Conservation (phyloP, 495 filamentous ascomycete species). For the Penicillium flavigenum region DNA sequence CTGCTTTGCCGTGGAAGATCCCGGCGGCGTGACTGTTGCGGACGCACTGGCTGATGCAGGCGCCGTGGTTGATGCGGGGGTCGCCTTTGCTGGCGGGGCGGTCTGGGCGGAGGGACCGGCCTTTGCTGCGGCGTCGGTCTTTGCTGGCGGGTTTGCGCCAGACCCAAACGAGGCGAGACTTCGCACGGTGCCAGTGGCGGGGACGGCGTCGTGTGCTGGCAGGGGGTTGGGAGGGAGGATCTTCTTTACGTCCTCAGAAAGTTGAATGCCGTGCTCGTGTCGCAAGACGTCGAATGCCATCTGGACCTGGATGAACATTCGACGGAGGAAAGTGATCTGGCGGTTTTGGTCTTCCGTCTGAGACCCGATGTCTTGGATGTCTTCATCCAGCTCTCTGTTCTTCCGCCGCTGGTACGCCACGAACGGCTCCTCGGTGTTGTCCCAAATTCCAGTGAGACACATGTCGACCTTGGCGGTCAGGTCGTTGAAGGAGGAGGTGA, state of each 20-base stretch:
- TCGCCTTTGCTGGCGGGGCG: neutral
- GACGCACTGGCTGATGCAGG: neutral
- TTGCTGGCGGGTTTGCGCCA: neutral
- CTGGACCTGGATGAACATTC: neutral
- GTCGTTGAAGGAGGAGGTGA: neutral
- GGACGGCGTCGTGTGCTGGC: neutral
- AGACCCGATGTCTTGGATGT: neutral
- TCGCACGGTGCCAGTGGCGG: neutral
- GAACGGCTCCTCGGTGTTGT: conserved; percentile 1
- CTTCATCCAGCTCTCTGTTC: conserved; percentile 4
- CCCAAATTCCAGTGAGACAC: neutral
- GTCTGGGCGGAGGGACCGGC: neutral
- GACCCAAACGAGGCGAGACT: neutral
- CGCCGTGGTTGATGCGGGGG: neutral
- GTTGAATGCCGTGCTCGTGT: neutral
- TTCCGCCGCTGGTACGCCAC: conserved; percentile 10
- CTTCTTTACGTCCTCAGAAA: neutral
- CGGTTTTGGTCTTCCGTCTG: too few relatives aligned
- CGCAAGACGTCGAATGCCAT: neutral
- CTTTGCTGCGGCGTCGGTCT: neutral
- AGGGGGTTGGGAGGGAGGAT: neutral
- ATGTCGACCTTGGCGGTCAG: neutral
- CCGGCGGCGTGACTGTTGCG: neutral
- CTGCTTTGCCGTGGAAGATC: neutral
- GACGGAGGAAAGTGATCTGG: neutral